A percentile compares a stretch with the other conserved stretches of the same genome.
These are phyloP conservation scores for Seiridium cupressi DNA, from an alignment of 2,329 filamentous ascomycete species.

Conservation along the genomic window DNA sequence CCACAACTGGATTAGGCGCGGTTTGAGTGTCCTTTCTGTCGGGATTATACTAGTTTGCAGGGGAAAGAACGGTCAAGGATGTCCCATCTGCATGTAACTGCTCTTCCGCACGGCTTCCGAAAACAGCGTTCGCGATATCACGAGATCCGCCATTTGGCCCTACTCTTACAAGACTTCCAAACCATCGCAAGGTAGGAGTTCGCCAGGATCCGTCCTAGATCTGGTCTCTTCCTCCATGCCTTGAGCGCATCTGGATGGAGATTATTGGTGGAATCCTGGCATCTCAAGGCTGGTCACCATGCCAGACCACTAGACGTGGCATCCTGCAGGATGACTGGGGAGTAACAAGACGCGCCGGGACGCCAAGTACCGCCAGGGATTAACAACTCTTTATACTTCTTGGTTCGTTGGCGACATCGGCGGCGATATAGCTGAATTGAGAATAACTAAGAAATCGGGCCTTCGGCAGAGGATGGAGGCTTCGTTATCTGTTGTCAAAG, in stretches of 20 bases:
- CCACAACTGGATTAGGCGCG: too few species aligned
- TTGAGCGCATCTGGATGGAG: background rate
- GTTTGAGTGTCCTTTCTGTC: too few species aligned
- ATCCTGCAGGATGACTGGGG: background rate
- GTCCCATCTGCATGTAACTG: too few species aligned
- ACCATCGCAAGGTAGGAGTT: background rate
- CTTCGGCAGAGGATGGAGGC: background rate
- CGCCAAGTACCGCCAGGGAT: background rate
- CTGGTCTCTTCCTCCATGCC: background rate
- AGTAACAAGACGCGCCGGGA: background rate
- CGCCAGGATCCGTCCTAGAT: background rate
- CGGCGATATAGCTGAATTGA: background rate
- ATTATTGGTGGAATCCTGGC: background rate
- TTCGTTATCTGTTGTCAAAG: background rate
- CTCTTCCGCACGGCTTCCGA: background rate
- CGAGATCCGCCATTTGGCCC: background rate
- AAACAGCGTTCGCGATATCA: background rate
- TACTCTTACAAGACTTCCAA: background rate
- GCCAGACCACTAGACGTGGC: background rate
- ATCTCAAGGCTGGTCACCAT: background rate
- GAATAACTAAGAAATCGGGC: background rate
- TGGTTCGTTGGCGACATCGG: background rate
- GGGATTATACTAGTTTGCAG: too few species aligned
- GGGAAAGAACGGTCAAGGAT: too few species aligned
- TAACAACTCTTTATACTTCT: slow-evolving; percentile 1